These are phyloP conservation scores for Trichosanthes truncata DNA, from an alignment of 306 rosid species.

Conservation along the genomic window DNA sequence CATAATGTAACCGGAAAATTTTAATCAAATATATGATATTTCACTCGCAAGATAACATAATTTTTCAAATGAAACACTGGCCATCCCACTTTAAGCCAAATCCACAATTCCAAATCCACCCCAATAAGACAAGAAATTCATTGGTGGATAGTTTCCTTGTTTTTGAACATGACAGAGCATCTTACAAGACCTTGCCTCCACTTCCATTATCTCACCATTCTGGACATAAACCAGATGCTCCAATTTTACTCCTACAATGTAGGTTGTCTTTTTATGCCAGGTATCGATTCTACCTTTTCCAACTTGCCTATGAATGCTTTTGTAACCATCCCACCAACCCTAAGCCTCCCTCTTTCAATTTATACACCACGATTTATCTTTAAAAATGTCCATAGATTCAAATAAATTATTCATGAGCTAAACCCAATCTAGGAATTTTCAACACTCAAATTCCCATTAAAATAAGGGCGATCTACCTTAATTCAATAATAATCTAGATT, in stretches of 20 bases:
- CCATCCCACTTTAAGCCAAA: not conserved
- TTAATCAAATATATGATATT: not conserved
- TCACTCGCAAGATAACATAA: not conserved
- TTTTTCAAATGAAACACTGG: not conserved
- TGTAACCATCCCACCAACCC: not conserved
- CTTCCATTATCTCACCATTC: not conserved
- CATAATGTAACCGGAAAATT: not conserved
- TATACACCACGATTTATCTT: not conserved
- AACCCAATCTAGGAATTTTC: not conserved
- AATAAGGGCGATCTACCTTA: not conserved
- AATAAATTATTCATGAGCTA: not conserved
- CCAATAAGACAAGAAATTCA: not conserved
- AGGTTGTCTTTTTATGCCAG: not conserved
- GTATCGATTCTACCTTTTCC: not conserved
- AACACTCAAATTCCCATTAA: not conserved
- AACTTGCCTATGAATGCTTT: not conserved
- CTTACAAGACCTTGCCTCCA: not conserved
- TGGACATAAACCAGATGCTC: not conserved
- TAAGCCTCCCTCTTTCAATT: not conserved
- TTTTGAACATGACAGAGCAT: not conserved
- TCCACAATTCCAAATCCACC: not conserved
- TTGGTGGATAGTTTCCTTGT: not conserved
- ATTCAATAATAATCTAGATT: not conserved
- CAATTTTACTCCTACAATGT: not conserved
- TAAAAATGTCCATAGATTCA: not conserved